These are phyloP conservation scores for Nakazawaea wyomingensis DNA, from an alignment of 805 yeast genomes.

Conservation along the genomic window DNA sequence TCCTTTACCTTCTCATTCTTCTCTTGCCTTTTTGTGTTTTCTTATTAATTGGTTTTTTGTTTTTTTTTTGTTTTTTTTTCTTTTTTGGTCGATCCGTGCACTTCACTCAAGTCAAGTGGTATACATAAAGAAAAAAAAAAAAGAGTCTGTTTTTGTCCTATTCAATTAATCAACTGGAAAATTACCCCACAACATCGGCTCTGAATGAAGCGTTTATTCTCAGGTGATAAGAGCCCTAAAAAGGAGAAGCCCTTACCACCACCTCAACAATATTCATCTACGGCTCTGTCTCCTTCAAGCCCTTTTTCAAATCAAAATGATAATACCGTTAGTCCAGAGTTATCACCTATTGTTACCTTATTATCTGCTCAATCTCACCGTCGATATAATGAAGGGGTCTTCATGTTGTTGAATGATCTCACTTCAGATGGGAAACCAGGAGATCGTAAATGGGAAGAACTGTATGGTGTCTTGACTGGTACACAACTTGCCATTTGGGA, in stretches of 20 bases:
- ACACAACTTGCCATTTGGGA: slow-evolving; percentile 93
- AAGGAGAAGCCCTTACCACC: neutral
- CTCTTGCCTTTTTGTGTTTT: neutral
- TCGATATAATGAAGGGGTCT: slow-evolving; percentile 70
- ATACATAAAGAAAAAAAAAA: no score
- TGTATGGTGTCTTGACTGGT: slow-evolving; percentile 86
- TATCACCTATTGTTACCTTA: slow-evolving; percentile 68
- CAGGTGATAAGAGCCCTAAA: neutral
- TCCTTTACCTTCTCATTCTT: neutral
- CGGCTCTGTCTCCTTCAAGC: neutral
- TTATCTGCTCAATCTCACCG: slow-evolving; percentile 71
- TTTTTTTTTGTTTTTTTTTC: neutral
- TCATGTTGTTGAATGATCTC: slow-evolving; percentile 67
- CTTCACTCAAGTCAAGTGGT: no score
- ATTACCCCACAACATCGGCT: no score
- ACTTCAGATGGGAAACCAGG: slow-evolving; percentile 84
- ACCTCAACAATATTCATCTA: neutral
- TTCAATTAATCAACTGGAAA: no score
- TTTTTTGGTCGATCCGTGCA: no score
- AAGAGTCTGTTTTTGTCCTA: no score
- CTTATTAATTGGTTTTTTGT: neutral
- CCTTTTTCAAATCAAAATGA: neutral
- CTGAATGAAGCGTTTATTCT: neutral
- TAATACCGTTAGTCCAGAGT: slow-evolving; percentile 30
- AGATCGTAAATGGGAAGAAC: slow-evolving; percentile 85